Base-by-base conservation (phyloP, 2,329 filamentous ascomycete species). In the Xylaria polymorpha region DNA sequence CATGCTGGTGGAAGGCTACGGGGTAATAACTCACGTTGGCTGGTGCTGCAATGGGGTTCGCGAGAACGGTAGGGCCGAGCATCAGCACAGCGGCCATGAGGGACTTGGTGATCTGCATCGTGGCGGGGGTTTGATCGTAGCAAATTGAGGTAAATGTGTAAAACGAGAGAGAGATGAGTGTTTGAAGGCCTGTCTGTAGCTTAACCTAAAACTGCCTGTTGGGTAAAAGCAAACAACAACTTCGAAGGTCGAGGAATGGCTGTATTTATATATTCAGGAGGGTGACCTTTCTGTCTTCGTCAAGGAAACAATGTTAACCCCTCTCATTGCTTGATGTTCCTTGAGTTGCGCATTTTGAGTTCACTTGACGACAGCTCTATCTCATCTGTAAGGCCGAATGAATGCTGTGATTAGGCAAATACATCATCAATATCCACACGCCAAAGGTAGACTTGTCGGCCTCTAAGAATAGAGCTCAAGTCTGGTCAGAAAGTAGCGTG, bases 31-130 rank as follows among this genome's bases (percentile, higher is more conserved):
- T 68, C 29, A 72, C 70, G 15, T 62, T 41, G 57, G 8, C 20
- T 8, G 63, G 63, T 3, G 37, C 48, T 4, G 67, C 29, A 14
- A 72, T 15, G 4, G 75, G 75, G 1, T 71, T 74, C 4, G 74
- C 74, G n/a, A 76, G 53, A 29, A 71, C 71, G 35, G 60, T 60
- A 22, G 75, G 66, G 25, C 71, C 67, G 56, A 75, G 57, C 64
- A 76, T 66, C 55, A 77, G 69, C 53, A 70, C 67, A n/a, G 64
- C 72, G 35, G 75, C 74, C 25, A 76, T 43, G 37, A 76, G 68
- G 12, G 73, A 72, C 25, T 76, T 76, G 44, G 70, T 68, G 57
- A 76, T 37, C 61, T 75, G 73, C 75, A 76, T 77, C 7, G 43
- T 70, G 51, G 56, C 9, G 15, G 53, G 46, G 29, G 8, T 14